A percentile compares a stretch with the other conserved stretches of the same genome.
phyloP scores from a whole-genome alignment of 257 asterid genomes.

The Solanum neorickii region DNA sequence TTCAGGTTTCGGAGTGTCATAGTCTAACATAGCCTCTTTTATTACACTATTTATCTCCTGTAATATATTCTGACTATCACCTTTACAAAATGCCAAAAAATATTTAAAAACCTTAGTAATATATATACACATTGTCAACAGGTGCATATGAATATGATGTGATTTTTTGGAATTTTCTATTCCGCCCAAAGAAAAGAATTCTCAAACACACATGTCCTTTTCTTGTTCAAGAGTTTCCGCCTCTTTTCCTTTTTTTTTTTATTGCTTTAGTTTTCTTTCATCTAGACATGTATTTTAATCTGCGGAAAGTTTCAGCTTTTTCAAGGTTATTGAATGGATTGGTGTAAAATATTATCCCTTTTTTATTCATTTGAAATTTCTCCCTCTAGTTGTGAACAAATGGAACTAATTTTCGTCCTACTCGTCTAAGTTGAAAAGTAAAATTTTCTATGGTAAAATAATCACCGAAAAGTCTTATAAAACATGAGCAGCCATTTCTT shows the following conservation, averaged over 20 bases:
- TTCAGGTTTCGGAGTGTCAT: background rate
- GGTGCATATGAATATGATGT: background rate
- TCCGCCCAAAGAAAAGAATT: background rate
- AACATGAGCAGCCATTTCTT: background rate
- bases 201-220: background rate
- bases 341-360: background rate
- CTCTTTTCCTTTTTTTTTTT: background rate
- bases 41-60: background rate
- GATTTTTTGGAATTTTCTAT: background rate
- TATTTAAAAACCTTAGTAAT: background rate
- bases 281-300: background rate
- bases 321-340: background rate
- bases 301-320: background rate
- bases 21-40: background rate
- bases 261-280: background rate
- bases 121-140: background rate
- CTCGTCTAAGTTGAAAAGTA: background rate
- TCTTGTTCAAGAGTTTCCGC: background rate
- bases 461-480: background rate
- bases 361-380: background rate
- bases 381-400: background rate
- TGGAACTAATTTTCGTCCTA: background rate
- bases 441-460: background rate
- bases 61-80: background rate
- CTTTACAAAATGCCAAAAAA: background rate